Base-by-base conservation (phyloP, 805 yeast species). In the Ogataea paraovalis region DNA sequence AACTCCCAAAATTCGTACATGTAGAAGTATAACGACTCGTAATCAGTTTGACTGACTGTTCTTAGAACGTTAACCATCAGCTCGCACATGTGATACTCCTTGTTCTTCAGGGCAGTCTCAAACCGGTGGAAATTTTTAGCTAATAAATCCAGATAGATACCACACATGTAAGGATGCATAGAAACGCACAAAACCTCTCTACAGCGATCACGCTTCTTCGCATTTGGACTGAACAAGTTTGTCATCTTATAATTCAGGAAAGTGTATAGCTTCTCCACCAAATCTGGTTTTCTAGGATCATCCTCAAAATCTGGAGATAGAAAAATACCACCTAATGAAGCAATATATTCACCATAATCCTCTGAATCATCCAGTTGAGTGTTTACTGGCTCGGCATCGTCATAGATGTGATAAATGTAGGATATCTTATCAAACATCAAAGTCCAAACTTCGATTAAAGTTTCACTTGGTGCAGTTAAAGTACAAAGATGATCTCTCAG, bases 251-350 rank as follows among this genome's bases (percentile, higher is more conserved):
- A 56, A 16, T 43, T 43, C 23, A 67, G 42, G 39, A 67, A 63
- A 0, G 38, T 18, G 12, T 44, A 53, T 61, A 73, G 21, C 23
- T 56, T 59, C 8, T 52, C 55, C 16, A 51, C 61, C 6, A 66
- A 59, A 18, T 52, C 57, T 8, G 61, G 59, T 32, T 53, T 52
- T 36, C 62, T 53, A 7, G 64, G 57, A 48, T 66, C 64, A 19
- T 53, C 47, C 3, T 43, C 49, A 45, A 65, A 58, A 3, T 55
- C 59, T 2, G 61, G 59, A 6, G 67, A 55, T 21, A 83, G 60
- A 47, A 85, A 76, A 14, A 82, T 73, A 39, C 95, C 89, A 43
- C 87, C 77, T 0, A 84, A 68, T 0, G 89, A 79, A 2, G 89
- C 87, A 50, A 87, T 63, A 50, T 83, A 81, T 8, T 92, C 94